These are phyloP conservation scores for Sphaerobolus stellatus DNA, from an alignment of 1,284 basidiomycete species.

Conservation along the genomic window DNA sequence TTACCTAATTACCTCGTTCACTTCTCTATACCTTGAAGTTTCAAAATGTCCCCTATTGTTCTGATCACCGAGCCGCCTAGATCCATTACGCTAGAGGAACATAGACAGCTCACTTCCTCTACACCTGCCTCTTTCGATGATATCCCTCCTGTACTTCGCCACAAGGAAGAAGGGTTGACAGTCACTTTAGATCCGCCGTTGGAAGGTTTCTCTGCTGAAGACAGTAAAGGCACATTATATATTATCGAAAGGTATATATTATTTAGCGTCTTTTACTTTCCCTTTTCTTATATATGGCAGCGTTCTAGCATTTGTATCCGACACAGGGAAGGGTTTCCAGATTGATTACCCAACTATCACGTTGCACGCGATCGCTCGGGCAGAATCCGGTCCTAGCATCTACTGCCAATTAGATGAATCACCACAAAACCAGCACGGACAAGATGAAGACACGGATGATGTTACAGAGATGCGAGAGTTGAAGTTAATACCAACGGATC, in stretches of 20 bases:
- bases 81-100: constrained; percentile 69
- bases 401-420: constrained; percentile 82
- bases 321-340: constrained; percentile 68
- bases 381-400: constrained; percentile 62
- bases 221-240: constrained; percentile 67
- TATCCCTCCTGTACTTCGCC: constrained; percentile 77
- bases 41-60: constrained; percentile 29
- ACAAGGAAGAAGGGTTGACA: constrained; percentile 67
- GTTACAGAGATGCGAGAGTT: constrained; percentile 71
- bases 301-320: constrained; percentile 73
- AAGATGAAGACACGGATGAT: constrained; percentile 48
- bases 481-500: constrained; percentile 62
- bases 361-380: constrained; percentile 83
- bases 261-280: no score
- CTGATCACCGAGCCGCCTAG: constrained; percentile 52
- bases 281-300: constrained; percentile 38
- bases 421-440: constrained; percentile 29
- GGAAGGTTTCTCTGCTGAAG: constrained; percentile 51
- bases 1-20: no score
- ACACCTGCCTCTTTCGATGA: constrained; percentile 80
- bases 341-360: constrained; percentile 84
- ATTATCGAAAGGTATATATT: constrained; percentile 76
- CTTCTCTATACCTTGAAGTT: no score
- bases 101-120: constrained; percentile 60
- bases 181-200: constrained; percentile 67